Percentiles rank a stretch among this genome's conserved stretches.
Conservation (phyloP, 1,284 basidiomycete species). For the Sanguinoderma infundibulare region DNA sequence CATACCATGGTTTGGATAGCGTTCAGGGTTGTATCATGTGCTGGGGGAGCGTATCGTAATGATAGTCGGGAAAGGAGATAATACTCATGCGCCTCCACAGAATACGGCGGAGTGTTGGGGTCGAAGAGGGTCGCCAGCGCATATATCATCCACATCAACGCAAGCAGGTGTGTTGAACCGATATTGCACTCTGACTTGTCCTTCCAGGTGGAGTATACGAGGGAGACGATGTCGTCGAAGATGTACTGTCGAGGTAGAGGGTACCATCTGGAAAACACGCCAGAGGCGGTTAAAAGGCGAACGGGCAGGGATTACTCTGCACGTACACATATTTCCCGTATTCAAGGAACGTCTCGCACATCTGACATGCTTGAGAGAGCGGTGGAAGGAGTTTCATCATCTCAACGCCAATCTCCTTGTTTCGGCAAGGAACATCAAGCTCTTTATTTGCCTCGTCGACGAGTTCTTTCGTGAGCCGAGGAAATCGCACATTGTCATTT, state of each 20-base stretch:
- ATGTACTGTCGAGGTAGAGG: conserved; percentile 40
- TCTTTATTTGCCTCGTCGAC: conserved; percentile 35
- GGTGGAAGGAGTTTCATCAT: conserved; percentile 51
- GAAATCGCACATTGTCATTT: conserved; percentile 14
- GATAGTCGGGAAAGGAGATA: conserved; percentile 57
- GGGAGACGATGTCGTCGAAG: conserved; percentile 51
- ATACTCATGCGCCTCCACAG: conserved; percentile 59
- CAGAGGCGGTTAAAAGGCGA: background rate
- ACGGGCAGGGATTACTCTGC: conserved; percentile 18
- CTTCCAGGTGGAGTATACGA: conserved; percentile 50
- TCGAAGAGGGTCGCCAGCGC: conserved; percentile 51
- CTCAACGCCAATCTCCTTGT: conserved; percentile 41
- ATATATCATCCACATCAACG: conserved; percentile 58
- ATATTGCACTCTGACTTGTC: conserved; percentile 12
- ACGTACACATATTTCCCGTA: conserved; percentile 53
- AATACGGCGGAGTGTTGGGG: conserved; percentile 43
- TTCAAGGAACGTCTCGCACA: conserved; percentile 61
- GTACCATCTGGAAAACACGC: conserved; percentile 28
- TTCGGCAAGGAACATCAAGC: conserved; percentile 35
- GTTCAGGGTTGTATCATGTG: conserved; percentile 51
- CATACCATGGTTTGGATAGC: conserved; percentile 58
- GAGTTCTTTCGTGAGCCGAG: conserved; percentile 29
- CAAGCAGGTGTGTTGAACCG: conserved; percentile 46
- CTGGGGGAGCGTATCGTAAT: conserved; percentile 50
- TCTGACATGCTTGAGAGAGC: conserved; percentile 53